Evolutionary conservation across 768 basidiomycete genomes (phyloP).

Genomic region (Cystofilobasidium macerans): DNA sequence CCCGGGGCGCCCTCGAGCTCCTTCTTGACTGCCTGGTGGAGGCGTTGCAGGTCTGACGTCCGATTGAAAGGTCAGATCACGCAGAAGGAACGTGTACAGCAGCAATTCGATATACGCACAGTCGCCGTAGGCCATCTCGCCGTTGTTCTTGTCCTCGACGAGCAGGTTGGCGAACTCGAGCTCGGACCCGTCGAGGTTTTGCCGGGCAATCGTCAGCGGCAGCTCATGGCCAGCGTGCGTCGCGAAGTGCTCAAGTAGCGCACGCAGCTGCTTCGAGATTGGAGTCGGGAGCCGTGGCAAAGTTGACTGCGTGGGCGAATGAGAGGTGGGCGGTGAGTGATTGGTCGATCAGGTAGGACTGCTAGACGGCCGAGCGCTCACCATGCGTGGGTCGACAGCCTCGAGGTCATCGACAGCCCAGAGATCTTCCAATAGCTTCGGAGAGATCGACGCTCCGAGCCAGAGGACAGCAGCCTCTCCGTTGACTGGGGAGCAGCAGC

Average conservation of each 20-base stretch:
- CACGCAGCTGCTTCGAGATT: constrained; percentile 72
- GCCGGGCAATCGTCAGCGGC: constrained; percentile 62
- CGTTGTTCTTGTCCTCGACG: constrained; percentile 56
- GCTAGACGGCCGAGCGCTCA: constrained; percentile 36
- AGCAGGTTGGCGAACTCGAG: constrained; percentile 96
- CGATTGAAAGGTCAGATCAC: no score
- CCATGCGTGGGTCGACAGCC: constrained; percentile 57
- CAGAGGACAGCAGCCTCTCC: constrained; percentile 79
- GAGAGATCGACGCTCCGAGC: constrained; percentile 72
- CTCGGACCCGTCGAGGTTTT: constrained; percentile 84
- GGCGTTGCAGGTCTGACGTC: background rate
- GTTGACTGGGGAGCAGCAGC: constrained; percentile 52
- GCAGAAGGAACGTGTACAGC: background rate
- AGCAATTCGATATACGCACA: no score
- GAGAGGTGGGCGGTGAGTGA: background rate
- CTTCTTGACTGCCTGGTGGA: background rate
- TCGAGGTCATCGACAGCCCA: constrained; percentile 73
- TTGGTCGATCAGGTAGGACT: no score
- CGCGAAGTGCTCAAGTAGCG: constrained; percentile 63
- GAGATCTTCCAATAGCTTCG: constrained; percentile 68
- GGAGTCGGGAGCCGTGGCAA: constrained; percentile 62
- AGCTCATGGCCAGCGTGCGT: constrained; percentile 40
- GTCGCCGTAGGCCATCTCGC: background rate
- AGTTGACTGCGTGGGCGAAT: constrained; percentile 43
- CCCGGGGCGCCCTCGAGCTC: background rate